Evolutionary conservation across 345 rosid genomes (phyloP), one percentile per base, ranked within the genome.

Genomic region (Ceriops zippeliana): DNA sequence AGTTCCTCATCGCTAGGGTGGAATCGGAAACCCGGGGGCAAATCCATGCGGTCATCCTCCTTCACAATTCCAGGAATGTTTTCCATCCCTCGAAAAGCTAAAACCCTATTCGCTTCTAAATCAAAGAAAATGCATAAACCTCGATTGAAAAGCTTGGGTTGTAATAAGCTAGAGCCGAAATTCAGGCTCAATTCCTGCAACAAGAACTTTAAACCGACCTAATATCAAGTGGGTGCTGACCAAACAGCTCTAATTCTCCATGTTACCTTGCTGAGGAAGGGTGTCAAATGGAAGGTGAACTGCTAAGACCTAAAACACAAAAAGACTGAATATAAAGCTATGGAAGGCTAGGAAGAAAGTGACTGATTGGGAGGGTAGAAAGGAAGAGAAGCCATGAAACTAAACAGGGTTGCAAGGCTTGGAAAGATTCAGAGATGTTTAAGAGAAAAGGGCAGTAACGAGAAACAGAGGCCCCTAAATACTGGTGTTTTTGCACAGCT

Each of bases 1-100:
- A 93, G 98, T 78, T 93, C 98, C 83, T 93, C 98, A 49, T 93
- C 98, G 5, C 96, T 93, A 3, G 98, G 98, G 79, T 90, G 96
- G 77, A 93, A 93, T 56, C 97, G 70, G 67, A 93, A 93, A 1
- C 98, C 98, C 3, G 98, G 98, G 0, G 92, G 98, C 70, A 93
- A 83, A 75, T 88, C 92, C 77, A 91, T 85, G 78, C 76, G 79
- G 35, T 82, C 90, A 64, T 84, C 90, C 72, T 83, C 97, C 81
- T 76, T 82, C n/a, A 65, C 84, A 70, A 78, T 8, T 38, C 63
- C 83, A 56, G 75, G 53, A 70, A 76, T 63, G 37, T 73, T 64
- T 69, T 80, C 89, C 90, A 89, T 89, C 65, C 28, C 63, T 67
- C 34, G 35, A 26, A 69, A 57, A 65, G 58, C 85, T 63, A 64